Evolutionary conservation across 768 basidiomycete species (phyloP), one percentile per base, ranked within the genome.

Genomic region (Amanita phalloides): DNA sequence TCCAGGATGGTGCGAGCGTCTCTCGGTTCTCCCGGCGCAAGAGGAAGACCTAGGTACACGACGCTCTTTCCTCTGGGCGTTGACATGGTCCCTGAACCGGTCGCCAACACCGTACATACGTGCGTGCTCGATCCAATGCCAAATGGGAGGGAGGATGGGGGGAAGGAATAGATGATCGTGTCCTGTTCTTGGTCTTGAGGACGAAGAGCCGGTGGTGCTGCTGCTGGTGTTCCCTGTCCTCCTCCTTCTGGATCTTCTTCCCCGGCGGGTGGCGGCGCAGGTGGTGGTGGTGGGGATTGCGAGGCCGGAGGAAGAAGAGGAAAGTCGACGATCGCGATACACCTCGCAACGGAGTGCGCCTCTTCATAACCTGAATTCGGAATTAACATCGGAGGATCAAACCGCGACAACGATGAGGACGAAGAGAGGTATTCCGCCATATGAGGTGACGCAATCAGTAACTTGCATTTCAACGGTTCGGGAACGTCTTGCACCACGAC

Each of bases 61-160:
- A 84, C 71, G 71, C 88, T 86, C 73, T 82, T 83, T 2, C 79
- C 86, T 45, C 71, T 68, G 0, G 91, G 91, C 20, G 86, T 74
- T 4, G 85, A 82, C 69, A 90, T 70, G 11, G 83, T 83, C 7
- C 79, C 82, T 60, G 84, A 79, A 2, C 90, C 91, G 1, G 81
- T 78, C 20, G 86, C 68, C 32, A 93, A 64, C 1, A 74, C 79
- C 44, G 81, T 82, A 2, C 78, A 83, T 3, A 81, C 73, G 8
- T 70, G 68, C 1, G 68, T 68, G 4, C 64, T 64, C 2, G 72
- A 68, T 20, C 81, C 81, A 25, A 71, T 77, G 37, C 17, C 10
- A 0, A 8, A 9, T 26, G 62, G 49, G 6, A 87, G 59, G 0
- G 80, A 76, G 1, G 68, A 70, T 1, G 90, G 91, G 0, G 90